phyloP scores from a whole-genome alignment of 164 flowering plant species.

The Umbellularia californica region DNA sequence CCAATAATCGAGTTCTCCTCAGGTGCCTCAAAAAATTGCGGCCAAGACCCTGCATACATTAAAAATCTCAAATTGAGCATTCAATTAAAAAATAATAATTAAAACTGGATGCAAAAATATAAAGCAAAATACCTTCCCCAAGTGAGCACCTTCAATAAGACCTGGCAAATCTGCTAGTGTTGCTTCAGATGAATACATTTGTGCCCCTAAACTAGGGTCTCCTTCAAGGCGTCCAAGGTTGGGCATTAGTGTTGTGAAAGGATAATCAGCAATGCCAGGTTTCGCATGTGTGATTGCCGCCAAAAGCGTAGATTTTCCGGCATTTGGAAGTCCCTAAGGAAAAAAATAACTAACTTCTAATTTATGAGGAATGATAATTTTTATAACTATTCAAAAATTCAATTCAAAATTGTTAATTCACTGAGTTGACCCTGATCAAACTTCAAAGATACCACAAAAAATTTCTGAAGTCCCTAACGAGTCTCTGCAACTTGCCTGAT shows the following conservation, averaged over 20 bases:
- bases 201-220: conserved; percentile 85
- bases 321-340: conserved; percentile 94
- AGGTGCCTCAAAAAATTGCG: conserved; percentile 94
- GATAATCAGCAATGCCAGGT: conserved; percentile 97
- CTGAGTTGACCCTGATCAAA: not conserved
- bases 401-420: not conserved
- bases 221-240: conserved; percentile 98
- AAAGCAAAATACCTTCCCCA: conserved; percentile 72
- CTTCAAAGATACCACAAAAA: too few relatives aligned
- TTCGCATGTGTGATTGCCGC: conserved; percentile 83
- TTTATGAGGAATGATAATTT: not conserved
- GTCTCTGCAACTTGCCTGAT: too few relatives aligned
- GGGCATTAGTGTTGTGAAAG: conserved; percentile 97
- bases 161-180: conserved; percentile 98
- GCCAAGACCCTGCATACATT: conserved; percentile 77
- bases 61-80: conserved; percentile 4
- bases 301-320: conserved; percentile 95
- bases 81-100: not conserved
- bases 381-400: not conserved
- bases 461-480: too few relatives aligned
- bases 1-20: conserved; percentile 82
- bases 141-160: conserved; percentile 97
- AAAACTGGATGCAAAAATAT: not conserved
- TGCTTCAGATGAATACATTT: conserved; percentile 71
- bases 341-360: not conserved